Percentiles rank a stretch among this genome's conserved stretches.
phyloP scores from a whole-genome alignment of 2,329 filamentous ascomycete species.

The Camillea tinctor region DNA sequence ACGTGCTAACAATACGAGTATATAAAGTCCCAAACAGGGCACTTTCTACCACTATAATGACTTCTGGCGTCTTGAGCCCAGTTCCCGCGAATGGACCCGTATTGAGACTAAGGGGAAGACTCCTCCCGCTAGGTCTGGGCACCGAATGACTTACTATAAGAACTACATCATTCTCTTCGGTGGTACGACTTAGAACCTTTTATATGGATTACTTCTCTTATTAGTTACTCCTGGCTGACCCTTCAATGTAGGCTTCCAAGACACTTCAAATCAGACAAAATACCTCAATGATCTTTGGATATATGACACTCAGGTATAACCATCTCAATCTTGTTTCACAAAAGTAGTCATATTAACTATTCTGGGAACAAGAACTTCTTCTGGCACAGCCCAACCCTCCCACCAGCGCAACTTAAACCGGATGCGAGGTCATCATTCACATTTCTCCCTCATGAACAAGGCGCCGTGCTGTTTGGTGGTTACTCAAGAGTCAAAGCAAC shows the following conservation, averaged over 20 bases:
- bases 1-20: background rate
- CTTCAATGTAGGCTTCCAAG: slow-evolving; percentile 68
- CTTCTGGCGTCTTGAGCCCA: slow-evolving; percentile 90
- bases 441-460: slow-evolving; percentile 83
- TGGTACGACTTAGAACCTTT: slow-evolving; percentile 37
- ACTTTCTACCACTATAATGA: slow-evolving; percentile 99
- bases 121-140: slow-evolving; percentile 83
- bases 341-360: slow-evolving; percentile 11
- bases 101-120: slow-evolving; percentile 76
- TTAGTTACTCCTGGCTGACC: slow-evolving; percentile 10
- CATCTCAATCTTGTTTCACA: background rate
- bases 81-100: slow-evolving; percentile 83
- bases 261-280: slow-evolving; percentile 91
- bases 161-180: slow-evolving; percentile 95
- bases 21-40: slow-evolving; percentile 74
- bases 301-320: slow-evolving; percentile 68
- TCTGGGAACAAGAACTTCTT: slow-evolving; percentile 63
- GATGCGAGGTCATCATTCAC: slow-evolving; percentile 91
- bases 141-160: slow-evolving; percentile 96
- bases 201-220: background rate
- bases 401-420: slow-evolving; percentile 79
- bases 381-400: slow-evolving; percentile 77
- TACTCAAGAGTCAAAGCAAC: slow-evolving; percentile 87
- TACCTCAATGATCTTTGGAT: slow-evolving; percentile 94
- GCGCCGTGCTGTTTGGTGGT: slow-evolving; percentile 87